A percentile compares a stretch with the other conserved stretches of the same genome.
Evolutionary conservation across 371 early-diverging fungal species (phyloP).

Genomic region (Catenaria anguillulae): DNA sequence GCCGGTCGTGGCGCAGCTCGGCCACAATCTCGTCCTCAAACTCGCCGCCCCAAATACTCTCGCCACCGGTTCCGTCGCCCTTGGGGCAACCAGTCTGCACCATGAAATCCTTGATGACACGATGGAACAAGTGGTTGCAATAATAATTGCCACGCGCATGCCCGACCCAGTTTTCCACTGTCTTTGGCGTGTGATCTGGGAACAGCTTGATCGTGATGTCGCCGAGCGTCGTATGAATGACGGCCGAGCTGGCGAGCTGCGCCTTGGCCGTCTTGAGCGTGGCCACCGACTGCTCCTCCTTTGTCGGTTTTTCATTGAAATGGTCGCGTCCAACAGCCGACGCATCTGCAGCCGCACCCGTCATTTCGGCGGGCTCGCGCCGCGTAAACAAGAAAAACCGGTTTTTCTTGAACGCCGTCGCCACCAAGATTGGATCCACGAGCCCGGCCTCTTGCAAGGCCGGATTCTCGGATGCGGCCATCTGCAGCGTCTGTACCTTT

Average conservation of each 20-base stretch:
- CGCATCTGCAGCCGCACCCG: conserved; percentile 23
- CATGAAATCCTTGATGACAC: conserved; percentile 52
- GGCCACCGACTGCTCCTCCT: conserved; percentile 88
- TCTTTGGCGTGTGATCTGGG: conserved; percentile 72
- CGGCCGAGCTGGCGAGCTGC: conserved; percentile 29
- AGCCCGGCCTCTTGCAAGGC: conserved; percentile 48
- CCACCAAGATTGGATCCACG: conserved; percentile 72
- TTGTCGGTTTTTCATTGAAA: conserved; percentile 91
- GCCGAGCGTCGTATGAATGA: conserved; percentile 70
- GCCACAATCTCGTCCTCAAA: conserved; percentile 90
- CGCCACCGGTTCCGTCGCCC: conserved; percentile 88
- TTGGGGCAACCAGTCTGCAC: conserved; percentile 46
- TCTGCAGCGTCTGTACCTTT: conserved; percentile 55
- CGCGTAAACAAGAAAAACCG: conserved; percentile 83
- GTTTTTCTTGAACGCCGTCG: conserved; percentile 77
- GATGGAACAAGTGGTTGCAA: conserved; percentile 42
- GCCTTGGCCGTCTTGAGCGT: conserved; percentile 33
- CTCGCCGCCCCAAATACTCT: conserved; percentile 78
- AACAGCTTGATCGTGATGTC: conserved; percentile 72
- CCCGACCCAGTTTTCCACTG: conserved; percentile 81
- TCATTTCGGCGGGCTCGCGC: conserved; percentile 58
- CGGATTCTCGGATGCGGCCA: conserved; percentile 81
- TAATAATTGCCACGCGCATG: conserved; percentile 63
- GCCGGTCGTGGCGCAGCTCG: conserved; percentile 66
- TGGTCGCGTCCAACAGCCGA: conserved; percentile 60